A percentile compares a stretch with the other conserved stretches of the same genome.
Evolutionary conservation across 495 filamentous ascomycete species (phyloP).

Genomic region (Sphaerosporella brunnea): DNA sequence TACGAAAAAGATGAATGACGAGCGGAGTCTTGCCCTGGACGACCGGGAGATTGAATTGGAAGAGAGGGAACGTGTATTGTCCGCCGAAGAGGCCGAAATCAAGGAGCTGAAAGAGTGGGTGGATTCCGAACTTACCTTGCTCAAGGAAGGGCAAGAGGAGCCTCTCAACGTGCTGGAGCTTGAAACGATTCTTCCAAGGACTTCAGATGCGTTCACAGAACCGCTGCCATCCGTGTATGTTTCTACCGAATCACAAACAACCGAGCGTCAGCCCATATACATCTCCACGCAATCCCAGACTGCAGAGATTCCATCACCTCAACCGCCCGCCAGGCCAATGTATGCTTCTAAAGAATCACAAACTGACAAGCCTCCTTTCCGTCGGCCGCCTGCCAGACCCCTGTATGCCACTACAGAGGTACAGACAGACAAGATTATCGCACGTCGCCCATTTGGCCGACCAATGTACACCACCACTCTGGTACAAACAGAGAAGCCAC

Average conservation of each 20-base stretch:
- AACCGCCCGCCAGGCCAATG: conserved; percentile 4
- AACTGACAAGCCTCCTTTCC: not conserved
- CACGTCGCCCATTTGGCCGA: too few species aligned
- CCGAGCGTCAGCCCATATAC: too few species aligned
- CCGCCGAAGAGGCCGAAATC: not conserved
- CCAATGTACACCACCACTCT: too few species aligned
- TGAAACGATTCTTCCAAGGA: not conserved
- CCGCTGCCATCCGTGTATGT: not conserved
- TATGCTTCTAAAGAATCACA: not conserved
- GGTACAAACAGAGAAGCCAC: too few species aligned
- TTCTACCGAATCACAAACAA: too few species aligned
- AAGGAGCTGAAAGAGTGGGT: not conserved
- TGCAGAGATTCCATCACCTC: not conserved
- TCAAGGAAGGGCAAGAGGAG: not conserved
- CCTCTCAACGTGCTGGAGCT: not conserved
- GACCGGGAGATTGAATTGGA: conserved; percentile 31
- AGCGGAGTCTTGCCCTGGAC: conserved; percentile 35
- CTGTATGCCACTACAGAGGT: too few species aligned
- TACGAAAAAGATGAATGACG: conserved; percentile 31
- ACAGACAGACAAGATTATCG: too few species aligned
- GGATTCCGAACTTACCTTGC: not conserved
- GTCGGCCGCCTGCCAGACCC: too few species aligned
- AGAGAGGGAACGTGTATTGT: not conserved
- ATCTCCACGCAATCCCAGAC: not conserved
- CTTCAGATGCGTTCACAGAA: not conserved